A percentile compares a stretch with the other conserved stretches of the same genome.
These are phyloP conservation scores for Schizosaccharomyces cryophilus DNA, from an alignment of 805 yeast genomes.

Conservation along the genomic window DNA sequence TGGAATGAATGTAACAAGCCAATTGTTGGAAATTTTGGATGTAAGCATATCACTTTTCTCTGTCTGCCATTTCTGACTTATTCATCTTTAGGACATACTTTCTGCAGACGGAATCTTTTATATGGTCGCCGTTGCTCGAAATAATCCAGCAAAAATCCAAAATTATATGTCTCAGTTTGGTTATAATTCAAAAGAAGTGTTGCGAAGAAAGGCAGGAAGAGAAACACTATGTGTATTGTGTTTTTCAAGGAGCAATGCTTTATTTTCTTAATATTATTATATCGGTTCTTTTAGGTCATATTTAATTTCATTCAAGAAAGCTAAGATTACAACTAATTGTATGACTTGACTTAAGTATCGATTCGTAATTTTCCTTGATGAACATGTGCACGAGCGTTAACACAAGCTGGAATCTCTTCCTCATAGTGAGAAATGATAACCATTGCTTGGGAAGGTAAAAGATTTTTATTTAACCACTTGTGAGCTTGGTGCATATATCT, in stretches of 20 bases:
- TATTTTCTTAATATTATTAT: not conserved
- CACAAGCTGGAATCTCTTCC: not conserved
- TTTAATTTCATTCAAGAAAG: too few relatives aligned
- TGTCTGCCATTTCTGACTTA: not conserved
- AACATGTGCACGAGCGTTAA: not conserved
- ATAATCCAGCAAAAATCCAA: not conserved
- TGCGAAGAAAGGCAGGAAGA: not conserved
- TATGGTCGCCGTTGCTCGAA: conserved; percentile 1
- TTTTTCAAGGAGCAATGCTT: not conserved
- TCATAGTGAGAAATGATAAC: conserved; percentile 1
- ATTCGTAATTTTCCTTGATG: not conserved
- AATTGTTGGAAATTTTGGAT: not conserved
- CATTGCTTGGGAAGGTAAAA: not conserved
- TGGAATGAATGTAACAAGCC: not conserved
- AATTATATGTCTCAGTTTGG: not conserved
- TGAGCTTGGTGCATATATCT: not conserved
- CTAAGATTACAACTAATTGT: not conserved
- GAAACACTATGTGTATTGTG: not conserved
- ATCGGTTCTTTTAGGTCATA: too few relatives aligned
- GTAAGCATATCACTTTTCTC: not conserved
- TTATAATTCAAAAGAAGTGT: not conserved
- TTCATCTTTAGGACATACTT: not conserved
- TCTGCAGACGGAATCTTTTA: conserved; percentile 1
- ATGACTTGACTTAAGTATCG: not conserved
- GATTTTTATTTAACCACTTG: not conserved